These are phyloP conservation scores for Cladorrhinum sp. DNA, from an alignment of 2,329 filamentous ascomycete genomes.

Conservation along the genomic window DNA sequence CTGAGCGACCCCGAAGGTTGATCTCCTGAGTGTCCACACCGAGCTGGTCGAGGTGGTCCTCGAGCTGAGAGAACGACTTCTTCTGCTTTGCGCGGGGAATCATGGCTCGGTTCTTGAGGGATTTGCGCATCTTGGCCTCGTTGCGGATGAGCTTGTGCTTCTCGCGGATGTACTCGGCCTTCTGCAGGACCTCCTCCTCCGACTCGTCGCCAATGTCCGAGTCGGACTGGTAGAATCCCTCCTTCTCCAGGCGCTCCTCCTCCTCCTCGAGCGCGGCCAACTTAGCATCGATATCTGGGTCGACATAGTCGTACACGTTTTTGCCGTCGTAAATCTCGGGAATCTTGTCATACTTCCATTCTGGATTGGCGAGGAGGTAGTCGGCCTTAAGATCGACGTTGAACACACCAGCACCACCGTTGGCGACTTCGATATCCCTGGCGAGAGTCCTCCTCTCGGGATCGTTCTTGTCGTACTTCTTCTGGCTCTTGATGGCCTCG, in stretches of 20 bases:
- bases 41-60: slow-evolving; percentile 77
- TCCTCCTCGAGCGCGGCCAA: slow-evolving; percentile 89
- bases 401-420: slow-evolving; percentile 93
- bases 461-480: slow-evolving; percentile 88
- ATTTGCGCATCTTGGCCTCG: slow-evolving; percentile 92
- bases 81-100: slow-evolving; percentile 81
- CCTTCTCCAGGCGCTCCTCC: slow-evolving; percentile 85
- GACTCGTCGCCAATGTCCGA: slow-evolving; percentile 80
- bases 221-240: slow-evolving; percentile 91
- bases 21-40: slow-evolving; percentile 80
- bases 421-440: slow-evolving; percentile 83
- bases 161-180: slow-evolving; percentile 93
- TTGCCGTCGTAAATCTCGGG: slow-evolving; percentile 92
- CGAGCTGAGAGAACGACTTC: slow-evolving; percentile 82
- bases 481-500: slow-evolving; percentile 72
- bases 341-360: slow-evolving; percentile 96
- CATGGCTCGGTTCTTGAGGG: slow-evolving; percentile 92
- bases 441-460: slow-evolving; percentile 79
- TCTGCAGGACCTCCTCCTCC: slow-evolving; percentile 81
- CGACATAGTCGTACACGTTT: slow-evolving; percentile 96
- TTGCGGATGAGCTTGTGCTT: slow-evolving; percentile 91
- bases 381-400: slow-evolving; percentile 88
- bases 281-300: slow-evolving; percentile 94
- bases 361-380: slow-evolving; percentile 80
- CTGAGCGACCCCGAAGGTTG: slow-evolving; percentile 64